Evolutionary conservation across 164 flowering plant genomes (phyloP).

Genomic region (Euptelea pleiosperma): DNA sequence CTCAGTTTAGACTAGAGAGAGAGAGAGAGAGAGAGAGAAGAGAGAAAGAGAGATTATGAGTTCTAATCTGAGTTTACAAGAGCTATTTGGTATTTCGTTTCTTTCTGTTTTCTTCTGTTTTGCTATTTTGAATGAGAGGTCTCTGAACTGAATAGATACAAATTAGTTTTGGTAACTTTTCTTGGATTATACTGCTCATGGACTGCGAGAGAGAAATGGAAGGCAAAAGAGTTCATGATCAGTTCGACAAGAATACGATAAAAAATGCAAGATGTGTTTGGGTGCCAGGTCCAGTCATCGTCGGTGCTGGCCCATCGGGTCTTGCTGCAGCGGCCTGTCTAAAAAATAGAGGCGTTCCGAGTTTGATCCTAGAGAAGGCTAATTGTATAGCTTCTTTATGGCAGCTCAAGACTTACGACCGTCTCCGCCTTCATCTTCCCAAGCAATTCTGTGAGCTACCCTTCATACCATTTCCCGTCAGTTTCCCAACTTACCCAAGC

Average conservation of each 20-base stretch:
- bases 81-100: no score
- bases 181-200: no score
- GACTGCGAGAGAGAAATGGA: constrained; percentile 50
- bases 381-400: constrained; percentile 78
- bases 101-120: no score
- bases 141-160: no score
- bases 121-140: no score
- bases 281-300: constrained; percentile 57
- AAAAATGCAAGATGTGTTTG: constrained; percentile 16
- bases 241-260: neutral
- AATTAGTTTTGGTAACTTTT: no score
- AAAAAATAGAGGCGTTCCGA: constrained; percentile 40
- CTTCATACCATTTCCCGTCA: constrained; percentile 54
- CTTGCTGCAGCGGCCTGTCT: constrained; percentile 76
- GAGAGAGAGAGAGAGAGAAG: no score
- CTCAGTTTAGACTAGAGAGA: no score
- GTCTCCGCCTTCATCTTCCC: constrained; percentile 76
- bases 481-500: constrained; percentile 66
- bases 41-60: no score
- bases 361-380: constrained; percentile 58
- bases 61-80: no score
- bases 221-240: constrained; percentile 46
- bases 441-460: constrained; percentile 81
- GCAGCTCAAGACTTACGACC: constrained; percentile 68
- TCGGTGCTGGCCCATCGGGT: constrained; percentile 90